Evolutionary conservation across 2,329 filamentous ascomycete genomes (phyloP).

Genomic region (Chrysoporthe austroafricana): DNA sequence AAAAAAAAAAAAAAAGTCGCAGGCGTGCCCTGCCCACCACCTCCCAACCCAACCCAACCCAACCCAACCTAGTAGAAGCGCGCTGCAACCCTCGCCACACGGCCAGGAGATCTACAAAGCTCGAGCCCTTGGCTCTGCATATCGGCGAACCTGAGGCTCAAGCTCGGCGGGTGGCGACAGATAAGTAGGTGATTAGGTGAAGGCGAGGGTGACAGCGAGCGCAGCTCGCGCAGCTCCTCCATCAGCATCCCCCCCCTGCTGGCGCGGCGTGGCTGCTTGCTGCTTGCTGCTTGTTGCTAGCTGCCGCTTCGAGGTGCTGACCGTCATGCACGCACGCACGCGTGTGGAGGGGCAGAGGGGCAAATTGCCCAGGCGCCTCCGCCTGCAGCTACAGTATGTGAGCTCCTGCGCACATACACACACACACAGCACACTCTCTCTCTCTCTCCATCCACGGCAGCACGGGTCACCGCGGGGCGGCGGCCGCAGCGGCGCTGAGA

Average conservation of each 20-base stretch:
- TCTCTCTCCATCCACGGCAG: too few species aligned
- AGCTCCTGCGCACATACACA: background rate
- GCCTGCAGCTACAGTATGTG: background rate
- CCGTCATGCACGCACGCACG: background rate
- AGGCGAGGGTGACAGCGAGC: background rate
- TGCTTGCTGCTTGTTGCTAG: background rate
- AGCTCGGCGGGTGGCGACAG: background rate
- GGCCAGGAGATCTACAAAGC: too few species aligned
- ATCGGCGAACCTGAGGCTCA: background rate
- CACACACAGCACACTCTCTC: too few species aligned
- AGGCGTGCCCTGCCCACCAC: too few species aligned
- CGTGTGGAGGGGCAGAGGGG: background rate
- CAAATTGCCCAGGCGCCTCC: slow-evolving; percentile 1
- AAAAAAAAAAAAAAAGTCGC: too few species aligned
- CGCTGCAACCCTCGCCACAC: too few species aligned
- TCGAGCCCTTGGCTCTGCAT: too few species aligned
- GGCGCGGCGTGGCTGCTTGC: background rate
- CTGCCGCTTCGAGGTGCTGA: background rate
- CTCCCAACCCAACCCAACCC: too few species aligned
- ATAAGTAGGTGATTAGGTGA: background rate
- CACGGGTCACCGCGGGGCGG: too few species aligned
- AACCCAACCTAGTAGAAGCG: too few species aligned
- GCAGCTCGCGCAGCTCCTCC: too few species aligned
- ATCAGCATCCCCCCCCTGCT: background rate
- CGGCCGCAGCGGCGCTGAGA: too few species aligned